phyloP scores from a whole-genome alignment of 352 stramenopile genomes.

The Phytophthora brassicae region DNA sequence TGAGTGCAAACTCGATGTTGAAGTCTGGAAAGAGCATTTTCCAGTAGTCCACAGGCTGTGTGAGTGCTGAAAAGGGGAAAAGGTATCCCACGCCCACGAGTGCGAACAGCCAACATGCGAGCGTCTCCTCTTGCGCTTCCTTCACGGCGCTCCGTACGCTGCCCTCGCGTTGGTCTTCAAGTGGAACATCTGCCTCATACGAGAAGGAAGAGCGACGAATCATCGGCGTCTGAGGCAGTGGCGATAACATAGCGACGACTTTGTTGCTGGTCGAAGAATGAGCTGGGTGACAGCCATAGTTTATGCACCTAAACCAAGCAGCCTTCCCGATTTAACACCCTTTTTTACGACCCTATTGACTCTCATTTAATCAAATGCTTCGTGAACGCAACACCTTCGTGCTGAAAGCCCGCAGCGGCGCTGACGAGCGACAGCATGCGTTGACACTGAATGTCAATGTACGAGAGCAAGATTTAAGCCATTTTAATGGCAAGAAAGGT shows the following conservation, averaged over 20 bases:
- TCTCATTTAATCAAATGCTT: constrained; percentile 36
- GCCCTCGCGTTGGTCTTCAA: constrained; percentile 35
- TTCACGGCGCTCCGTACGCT: constrained; percentile 28
- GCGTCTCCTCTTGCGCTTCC: constrained; percentile 47
- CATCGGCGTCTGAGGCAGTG: constrained; percentile 50
- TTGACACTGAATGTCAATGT: constrained; percentile 61
- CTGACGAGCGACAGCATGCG: constrained; percentile 51
- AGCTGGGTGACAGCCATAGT: constrained; percentile 7
- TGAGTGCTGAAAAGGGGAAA: constrained; percentile 88
- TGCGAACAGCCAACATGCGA: constrained; percentile 65
- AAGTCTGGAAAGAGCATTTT: constrained; percentile 83
- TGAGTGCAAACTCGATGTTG: constrained; percentile 88
- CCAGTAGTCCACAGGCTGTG: constrained; percentile 90
- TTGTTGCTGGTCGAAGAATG: constrained; percentile 5
- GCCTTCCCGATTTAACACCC: too few relatives aligned
- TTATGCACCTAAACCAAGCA: too few relatives aligned
- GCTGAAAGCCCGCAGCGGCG: constrained; percentile 42
- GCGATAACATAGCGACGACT: constrained; percentile 53
- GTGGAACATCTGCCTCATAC: constrained; percentile 33
- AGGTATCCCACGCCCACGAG: constrained; percentile 82
- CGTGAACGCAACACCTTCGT: constrained; percentile 68
- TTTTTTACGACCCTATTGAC: not conserved
- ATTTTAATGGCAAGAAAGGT: constrained; percentile 48
- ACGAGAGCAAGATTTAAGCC: constrained; percentile 51
- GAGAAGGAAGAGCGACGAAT: constrained; percentile 36